Percentiles rank a stretch among this genome's conserved stretches.
phyloP scores from a whole-genome alignment of 352 stramenopile genomes.

The Thraustotheca clavata region DNA sequence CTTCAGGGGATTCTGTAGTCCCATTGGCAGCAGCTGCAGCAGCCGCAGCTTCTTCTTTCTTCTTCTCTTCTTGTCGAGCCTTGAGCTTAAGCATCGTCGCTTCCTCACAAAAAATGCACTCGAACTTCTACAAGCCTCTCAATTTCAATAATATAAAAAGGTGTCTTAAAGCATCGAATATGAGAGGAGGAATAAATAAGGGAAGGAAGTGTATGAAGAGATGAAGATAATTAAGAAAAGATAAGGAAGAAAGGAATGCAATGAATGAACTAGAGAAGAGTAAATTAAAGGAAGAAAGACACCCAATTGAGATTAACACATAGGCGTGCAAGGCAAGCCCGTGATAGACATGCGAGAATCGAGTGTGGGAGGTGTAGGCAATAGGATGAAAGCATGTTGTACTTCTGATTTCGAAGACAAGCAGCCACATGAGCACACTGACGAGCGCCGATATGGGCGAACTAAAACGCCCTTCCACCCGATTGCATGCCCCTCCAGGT shows the following conservation, averaged over 20 bases:
- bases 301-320: not conserved
- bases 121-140: too few species aligned
- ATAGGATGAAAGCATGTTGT: not conserved
- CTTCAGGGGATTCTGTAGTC: constrained; percentile 9
- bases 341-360: too few species aligned
- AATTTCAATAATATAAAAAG: too few species aligned
- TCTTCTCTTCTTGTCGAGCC: constrained; percentile 82
- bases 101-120: too few species aligned
- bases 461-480: constrained; percentile 75
- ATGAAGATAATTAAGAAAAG: too few species aligned
- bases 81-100: constrained; percentile 24
- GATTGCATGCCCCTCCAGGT: constrained; percentile 67
- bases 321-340: not conserved
- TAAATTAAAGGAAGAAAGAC: not conserved
- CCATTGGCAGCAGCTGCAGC: constrained; percentile 23
- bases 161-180: too few species aligned
- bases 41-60: constrained; percentile 57
- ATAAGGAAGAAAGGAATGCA: not conserved
- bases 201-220: too few species aligned
- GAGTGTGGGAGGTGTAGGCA: not conserved
- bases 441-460: constrained; percentile 76
- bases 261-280: not conserved
- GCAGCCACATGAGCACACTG: constrained; percentile 59
- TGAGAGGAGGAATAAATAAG: too few species aligned
- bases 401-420: constrained; percentile 16